Conservation (phyloP, 179 eudicot genomes). For the Silene vulgaris region DNA sequence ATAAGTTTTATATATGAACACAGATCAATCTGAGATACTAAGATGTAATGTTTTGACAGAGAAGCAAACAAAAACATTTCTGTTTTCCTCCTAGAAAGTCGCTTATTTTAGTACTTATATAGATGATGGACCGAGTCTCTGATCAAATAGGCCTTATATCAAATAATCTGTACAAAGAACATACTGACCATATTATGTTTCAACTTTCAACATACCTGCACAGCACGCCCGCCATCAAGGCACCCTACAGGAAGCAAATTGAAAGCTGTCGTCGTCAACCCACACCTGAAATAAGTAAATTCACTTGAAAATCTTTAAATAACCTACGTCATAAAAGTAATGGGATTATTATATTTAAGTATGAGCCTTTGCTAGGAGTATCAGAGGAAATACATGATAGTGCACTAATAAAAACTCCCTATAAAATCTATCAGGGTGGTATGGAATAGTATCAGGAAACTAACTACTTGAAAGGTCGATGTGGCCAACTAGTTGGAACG, state of each 20-base stretch:
- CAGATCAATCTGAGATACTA: no score
- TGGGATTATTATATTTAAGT: not conserved
- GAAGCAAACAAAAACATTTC: no score
- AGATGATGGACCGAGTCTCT: not conserved
- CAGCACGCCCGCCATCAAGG: slow-evolving; percentile 97
- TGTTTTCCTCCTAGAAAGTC: no score
- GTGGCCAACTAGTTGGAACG: not conserved
- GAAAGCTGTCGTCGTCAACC: slow-evolving; percentile 90
- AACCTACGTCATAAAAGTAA: not conserved
- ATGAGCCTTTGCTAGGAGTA: not conserved
- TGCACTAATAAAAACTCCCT: not conserved
- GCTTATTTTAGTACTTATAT: not conserved
- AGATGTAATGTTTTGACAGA: not conserved
- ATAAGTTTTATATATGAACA: no score
- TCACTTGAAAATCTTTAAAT: slow-evolving; percentile 1
- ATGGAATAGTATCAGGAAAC: not conserved
- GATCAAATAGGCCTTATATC: not conserved
- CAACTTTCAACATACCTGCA: slow-evolving; percentile 53
- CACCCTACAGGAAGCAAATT: slow-evolving; percentile 97
- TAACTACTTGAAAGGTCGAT: not conserved
- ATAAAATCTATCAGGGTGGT: not conserved
- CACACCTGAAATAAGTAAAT: slow-evolving; percentile 64
- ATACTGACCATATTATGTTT: not conserved
- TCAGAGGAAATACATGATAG: not conserved
- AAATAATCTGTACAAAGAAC: not conserved